A percentile compares a stretch with the other conserved stretches of the same genome.
phyloP scores from a whole-genome alignment of 148 eudicot species.

The Persicaria maculosa region DNA sequence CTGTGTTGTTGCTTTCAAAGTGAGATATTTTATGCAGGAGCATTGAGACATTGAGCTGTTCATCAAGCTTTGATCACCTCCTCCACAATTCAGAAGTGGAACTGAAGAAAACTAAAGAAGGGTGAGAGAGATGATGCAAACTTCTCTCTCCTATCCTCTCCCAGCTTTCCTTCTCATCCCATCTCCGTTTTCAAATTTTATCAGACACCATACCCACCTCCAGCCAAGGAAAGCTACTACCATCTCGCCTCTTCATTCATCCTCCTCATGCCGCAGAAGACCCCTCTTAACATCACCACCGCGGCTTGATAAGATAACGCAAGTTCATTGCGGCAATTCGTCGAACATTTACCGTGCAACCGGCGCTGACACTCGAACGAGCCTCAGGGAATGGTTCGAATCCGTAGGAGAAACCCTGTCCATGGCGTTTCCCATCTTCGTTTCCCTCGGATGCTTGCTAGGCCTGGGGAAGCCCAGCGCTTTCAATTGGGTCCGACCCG shows the following conservation, averaged over 20 bases:
- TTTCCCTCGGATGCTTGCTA: slow-evolving; percentile 38
- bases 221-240: not conserved
- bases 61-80: too few relatives aligned
- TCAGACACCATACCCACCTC: not conserved
- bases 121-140: not conserved
- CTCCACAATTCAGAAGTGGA: too few relatives aligned
- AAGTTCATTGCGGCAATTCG: slow-evolving; percentile 30
- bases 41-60: too few relatives aligned
- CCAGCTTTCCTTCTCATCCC: not conserved
- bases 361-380: slow-evolving; percentile 22
- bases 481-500: slow-evolving; percentile 36
- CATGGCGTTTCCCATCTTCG: slow-evolving; percentile 41
- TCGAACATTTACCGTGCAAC: slow-evolving; percentile 20
- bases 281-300: not conserved
- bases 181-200: not conserved
- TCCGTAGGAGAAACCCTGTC: slow-evolving; percentile 31
- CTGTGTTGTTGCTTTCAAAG: not conserved
- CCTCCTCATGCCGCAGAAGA: not conserved
- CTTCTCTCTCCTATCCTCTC: not conserved
- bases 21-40: not conserved
- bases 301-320: not conserved
- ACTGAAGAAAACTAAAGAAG: too few relatives aligned
- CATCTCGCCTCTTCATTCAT: not conserved
- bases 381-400: slow-evolving; percentile 21
- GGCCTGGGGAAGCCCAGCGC: slow-evolving; percentile 29